phyloP scores from a whole-genome alignment of 441 rosid genomes.

The Pelargonium australe region DNA sequence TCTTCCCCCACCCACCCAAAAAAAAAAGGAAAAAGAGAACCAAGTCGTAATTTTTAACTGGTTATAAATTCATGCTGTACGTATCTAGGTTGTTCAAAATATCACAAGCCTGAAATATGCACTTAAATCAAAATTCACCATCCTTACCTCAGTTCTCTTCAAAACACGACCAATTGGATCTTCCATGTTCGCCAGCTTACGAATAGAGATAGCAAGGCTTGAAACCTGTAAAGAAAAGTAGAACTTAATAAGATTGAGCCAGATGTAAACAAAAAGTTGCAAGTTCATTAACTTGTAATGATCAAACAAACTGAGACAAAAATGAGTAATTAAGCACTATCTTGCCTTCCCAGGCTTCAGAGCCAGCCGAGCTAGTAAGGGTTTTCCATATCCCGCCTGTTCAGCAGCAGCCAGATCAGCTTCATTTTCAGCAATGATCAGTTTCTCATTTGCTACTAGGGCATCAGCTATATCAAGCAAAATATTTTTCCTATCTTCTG shows the following conservation, averaged over 20 bases:
- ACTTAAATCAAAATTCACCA: not conserved
- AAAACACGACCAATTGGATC: constrained; percentile 80
- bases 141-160: constrained; percentile 82
- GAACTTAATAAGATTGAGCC: constrained; percentile 10
- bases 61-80: not conserved
- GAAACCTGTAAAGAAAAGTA: constrained; percentile 48
- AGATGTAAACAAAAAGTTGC: not conserved
- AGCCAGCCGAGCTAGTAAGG: constrained; percentile 75
- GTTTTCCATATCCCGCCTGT: constrained; percentile 65
- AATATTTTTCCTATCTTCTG: constrained; percentile 64
- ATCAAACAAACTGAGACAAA: not conserved
- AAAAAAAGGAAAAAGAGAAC: no score
- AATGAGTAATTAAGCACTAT: constrained; percentile 1
- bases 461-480: constrained; percentile 78
- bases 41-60: no score
- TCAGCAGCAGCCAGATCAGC: constrained; percentile 81
- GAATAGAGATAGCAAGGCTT: constrained; percentile 72
- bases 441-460: constrained; percentile 66
- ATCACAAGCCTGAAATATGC: not conserved
- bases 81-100: not conserved
- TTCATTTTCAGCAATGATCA: constrained; percentile 64
- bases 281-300: constrained; percentile 3
- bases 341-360: constrained; percentile 89
- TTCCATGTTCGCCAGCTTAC: constrained; percentile 89
- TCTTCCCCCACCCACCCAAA: no score